Percentiles rank a stretch among this genome's conserved stretches.
Evolutionary conservation across 2,329 filamentous ascomycete species (phyloP).

Genomic region (Sarocladium strictum): DNA sequence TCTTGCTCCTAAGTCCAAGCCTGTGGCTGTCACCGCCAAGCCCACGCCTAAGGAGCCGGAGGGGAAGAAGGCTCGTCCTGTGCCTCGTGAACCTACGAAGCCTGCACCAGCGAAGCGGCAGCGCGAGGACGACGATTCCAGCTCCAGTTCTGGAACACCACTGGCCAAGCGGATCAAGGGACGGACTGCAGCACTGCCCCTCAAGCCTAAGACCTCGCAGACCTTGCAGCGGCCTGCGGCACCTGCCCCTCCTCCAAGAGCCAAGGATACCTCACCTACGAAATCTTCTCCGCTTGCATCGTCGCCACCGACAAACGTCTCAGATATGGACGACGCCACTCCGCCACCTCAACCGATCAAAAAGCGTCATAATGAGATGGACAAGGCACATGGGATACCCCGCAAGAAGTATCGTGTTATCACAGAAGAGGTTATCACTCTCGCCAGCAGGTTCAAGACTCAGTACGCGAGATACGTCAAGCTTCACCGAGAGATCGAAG

Average conservation of each 20-base stretch:
- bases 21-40: conserved; percentile 21
- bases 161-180: conserved; percentile 51
- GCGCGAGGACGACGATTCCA: conserved; percentile 48
- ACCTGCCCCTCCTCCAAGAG: conserved; percentile 24
- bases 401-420: conserved; percentile 18
- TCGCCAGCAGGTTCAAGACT: conserved; percentile 49
- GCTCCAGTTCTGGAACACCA: conserved; percentile 54
- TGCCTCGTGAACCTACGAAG: conserved; percentile 26
- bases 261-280: conserved; percentile 50
- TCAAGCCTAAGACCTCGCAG: conserved; percentile 1
- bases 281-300: conserved; percentile 63
- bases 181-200: background rate
- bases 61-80: conserved; percentile 29
- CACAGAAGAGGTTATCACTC: conserved; percentile 39
- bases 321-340: conserved; percentile 47
- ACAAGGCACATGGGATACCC: conserved; percentile 24
- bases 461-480: conserved; percentile 52
- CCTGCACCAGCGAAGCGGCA: conserved; percentile 40
- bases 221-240: conserved; percentile 1
- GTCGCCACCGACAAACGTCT: conserved; percentile 60
- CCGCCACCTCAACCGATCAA: conserved; percentile 20
- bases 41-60: conserved; percentile 20
- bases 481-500: conserved; percentile 49
- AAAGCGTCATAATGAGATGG: conserved; percentile 37
- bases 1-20: conserved; percentile 20